These are phyloP conservation scores for Miamiensis avidus DNA, from an alignment of 169 alveolate species.

Conservation along the genomic window DNA sequence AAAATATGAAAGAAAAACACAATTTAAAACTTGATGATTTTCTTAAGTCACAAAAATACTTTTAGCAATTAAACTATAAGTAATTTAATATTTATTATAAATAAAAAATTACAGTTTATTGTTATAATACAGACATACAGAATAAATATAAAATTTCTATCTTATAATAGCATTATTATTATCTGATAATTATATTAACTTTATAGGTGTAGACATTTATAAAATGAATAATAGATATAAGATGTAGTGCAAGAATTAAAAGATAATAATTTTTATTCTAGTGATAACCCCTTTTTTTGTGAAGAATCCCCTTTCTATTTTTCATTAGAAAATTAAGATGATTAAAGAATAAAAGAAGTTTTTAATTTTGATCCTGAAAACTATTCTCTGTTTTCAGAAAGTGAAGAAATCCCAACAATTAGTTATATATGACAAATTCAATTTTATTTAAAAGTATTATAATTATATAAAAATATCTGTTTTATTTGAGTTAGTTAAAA, in stretches of 20 bases:
- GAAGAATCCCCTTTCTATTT: not conserved
- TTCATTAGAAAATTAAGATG: not conserved
- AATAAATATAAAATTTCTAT: too few species aligned
- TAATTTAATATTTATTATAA: not conserved
- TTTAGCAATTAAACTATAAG: not conserved
- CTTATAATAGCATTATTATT: not conserved
- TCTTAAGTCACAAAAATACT: not conserved
- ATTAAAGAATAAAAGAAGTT: not conserved
- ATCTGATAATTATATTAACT: too few species aligned
- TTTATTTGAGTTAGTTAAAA: too few species aligned
- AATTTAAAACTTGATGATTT: not conserved
- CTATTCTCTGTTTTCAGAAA: not conserved
- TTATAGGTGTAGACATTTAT: not conserved
- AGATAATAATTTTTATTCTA: too few species aligned
- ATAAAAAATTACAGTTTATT: too few species aligned
- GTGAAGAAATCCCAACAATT: not conserved
- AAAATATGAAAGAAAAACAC: conserved; percentile 7
- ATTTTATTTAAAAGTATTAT: too few species aligned
- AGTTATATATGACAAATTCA: not conserved
- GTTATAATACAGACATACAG: too few species aligned
- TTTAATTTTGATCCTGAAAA: not conserved
- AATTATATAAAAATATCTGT: too few species aligned
- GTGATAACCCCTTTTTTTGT: not conserved
- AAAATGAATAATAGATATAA: not conserved
- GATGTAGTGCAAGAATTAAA: not conserved